phyloP scores from a whole-genome alignment of 331 rosid species.

The Quercus tomentella region DNA sequence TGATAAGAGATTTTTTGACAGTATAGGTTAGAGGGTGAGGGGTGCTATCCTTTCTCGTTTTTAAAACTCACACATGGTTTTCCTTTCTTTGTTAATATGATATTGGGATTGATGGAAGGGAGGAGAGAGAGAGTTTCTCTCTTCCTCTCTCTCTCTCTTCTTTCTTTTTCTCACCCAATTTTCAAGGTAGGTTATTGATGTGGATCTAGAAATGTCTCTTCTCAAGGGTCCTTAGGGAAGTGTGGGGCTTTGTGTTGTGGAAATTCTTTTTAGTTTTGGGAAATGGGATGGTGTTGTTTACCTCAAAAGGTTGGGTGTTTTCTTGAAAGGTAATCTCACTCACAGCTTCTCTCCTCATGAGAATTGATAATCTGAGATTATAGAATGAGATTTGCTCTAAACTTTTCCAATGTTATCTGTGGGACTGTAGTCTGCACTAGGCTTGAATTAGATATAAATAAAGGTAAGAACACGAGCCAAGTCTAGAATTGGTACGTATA shows the following conservation, averaged over 20 bases:
- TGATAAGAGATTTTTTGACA: conserved; percentile 27
- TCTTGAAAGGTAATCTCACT: conserved; percentile 27
- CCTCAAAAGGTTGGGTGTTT: conserved; percentile 44
- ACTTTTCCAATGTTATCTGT: background rate
- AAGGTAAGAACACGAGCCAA: too few species aligned
- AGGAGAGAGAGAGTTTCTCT: background rate
- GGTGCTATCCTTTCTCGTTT: conserved; percentile 4
- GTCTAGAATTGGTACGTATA: too few species aligned
- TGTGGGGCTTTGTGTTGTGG: conserved; percentile 48
- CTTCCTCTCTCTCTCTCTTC: background rate
- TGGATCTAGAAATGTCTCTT: conserved; percentile 58
- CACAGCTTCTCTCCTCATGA: background rate
- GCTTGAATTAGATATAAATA: too few species aligned
- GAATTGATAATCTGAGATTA: background rate
- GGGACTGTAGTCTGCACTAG: background rate
- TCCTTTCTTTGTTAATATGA: conserved; percentile 8
- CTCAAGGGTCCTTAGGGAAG: conserved; percentile 57
- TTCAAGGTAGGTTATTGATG: conserved; percentile 63
- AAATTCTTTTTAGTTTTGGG: conserved; percentile 69
- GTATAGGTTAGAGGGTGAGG: conserved; percentile 20
- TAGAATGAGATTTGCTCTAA: background rate
- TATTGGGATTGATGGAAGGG: conserved; percentile 68
- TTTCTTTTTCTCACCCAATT: conserved; percentile 29
- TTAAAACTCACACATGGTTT: conserved; percentile 20
- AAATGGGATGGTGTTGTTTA: conserved; percentile 44